Evolutionary conservation across 2,329 filamentous ascomycete genomes (phyloP).

Genomic region (Penicillium sp.): DNA sequence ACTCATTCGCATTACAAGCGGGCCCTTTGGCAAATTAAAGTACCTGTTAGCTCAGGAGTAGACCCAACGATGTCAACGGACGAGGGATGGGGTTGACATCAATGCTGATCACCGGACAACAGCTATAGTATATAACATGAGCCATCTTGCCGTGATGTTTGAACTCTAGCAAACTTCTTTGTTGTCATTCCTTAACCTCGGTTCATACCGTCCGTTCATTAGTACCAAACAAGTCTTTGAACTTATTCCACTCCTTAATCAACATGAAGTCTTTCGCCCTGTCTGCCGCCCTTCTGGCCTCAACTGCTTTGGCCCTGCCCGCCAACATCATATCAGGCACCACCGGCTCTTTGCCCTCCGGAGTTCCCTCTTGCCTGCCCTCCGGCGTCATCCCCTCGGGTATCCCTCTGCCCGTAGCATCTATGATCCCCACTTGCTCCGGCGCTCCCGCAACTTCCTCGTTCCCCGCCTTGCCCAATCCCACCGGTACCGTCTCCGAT

Average conservation of each 20-base stretch:
- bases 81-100: neutral
- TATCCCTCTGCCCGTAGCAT: slow-evolving; percentile 7
- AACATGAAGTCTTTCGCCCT: slow-evolving; percentile 26
- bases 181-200: slow-evolving; percentile 5
- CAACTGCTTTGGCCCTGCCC: slow-evolving; percentile 20
- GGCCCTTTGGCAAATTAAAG: neutral
- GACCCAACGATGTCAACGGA: slow-evolving; percentile 4
- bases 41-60: slow-evolving; percentile 12
- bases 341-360: slow-evolving; percentile 2
- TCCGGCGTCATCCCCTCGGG: slow-evolving; percentile 8
- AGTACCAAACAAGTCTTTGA: neutral
- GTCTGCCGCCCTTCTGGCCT: slow-evolving; percentile 20
- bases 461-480: neutral
- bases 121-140: slow-evolving; percentile 12
- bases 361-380: slow-evolving; percentile 13
- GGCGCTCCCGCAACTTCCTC: neutral
- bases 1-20: neutral
- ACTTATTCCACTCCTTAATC: slow-evolving; percentile 20
- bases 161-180: slow-evolving; percentile 14
- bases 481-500: neutral
- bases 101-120: slow-evolving; percentile 5
- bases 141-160: slow-evolving; percentile 2
- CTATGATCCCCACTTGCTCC: slow-evolving; percentile 1
- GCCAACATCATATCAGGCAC: slow-evolving; percentile 11
- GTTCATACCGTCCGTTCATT: slow-evolving; percentile 2